These are phyloP conservation scores for Gossypium bickii DNA, from an alignment of 345 rosid genomes.

Conservation along the genomic window DNA sequence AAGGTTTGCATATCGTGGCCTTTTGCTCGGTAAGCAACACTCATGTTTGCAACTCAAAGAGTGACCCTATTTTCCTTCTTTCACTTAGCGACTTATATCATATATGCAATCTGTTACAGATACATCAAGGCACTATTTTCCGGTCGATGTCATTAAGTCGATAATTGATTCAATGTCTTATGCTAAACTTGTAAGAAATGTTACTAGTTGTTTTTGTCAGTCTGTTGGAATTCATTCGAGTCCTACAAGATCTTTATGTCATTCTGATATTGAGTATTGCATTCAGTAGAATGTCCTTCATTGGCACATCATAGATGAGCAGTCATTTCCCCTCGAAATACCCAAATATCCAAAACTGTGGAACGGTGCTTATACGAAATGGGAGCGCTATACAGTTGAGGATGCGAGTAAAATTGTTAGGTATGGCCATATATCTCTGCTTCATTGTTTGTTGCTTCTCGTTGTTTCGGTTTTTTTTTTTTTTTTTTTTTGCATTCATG, in stretches of 20 bases:
- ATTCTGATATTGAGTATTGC: constrained; percentile 35
- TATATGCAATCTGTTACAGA: constrained; percentile 46
- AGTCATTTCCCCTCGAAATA: constrained; percentile 89
- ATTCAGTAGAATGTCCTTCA: constrained; percentile 85
- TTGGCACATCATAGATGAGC: constrained; percentile 91
- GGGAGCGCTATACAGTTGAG: constrained; percentile 89
- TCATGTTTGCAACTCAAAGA: neutral
- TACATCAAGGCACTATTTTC: constrained; percentile 86
- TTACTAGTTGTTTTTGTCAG: constrained; percentile 2
- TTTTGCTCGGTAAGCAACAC: constrained; percentile 55
- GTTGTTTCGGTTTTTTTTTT: neutral
- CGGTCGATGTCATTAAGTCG: constrained; percentile 71
- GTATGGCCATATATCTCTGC: constrained; percentile 31
- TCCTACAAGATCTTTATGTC: constrained; percentile 3
- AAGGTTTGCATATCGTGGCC: constrained; percentile 82
- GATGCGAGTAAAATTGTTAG: constrained; percentile 84
- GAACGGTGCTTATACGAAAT: constrained; percentile 82
- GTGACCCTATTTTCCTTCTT: neutral
- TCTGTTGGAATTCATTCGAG: constrained; percentile 11
- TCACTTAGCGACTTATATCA: neutral
- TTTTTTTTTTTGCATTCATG: neutral
- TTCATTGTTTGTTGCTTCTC: neutral
- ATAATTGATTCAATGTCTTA: constrained; percentile 90
- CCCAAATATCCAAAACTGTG: constrained; percentile 84
- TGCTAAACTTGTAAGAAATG: constrained; percentile 77